Evolutionary conservation across 202 grass and related monocot species (phyloP).

Genomic region (Cymbopogon flexuosus): DNA sequence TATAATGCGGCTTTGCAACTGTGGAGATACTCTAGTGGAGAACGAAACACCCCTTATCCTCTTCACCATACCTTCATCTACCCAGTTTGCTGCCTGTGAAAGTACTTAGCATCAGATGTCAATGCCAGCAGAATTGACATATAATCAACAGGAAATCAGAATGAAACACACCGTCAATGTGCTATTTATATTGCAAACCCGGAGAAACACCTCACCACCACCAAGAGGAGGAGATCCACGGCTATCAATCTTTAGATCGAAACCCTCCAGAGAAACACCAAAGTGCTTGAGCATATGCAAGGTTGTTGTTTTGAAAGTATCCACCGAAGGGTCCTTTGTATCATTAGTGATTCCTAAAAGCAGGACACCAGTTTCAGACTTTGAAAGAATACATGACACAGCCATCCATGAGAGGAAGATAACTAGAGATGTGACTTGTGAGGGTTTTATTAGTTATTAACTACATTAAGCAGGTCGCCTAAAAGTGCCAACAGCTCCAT

Average conservation of each 20-base stretch:
- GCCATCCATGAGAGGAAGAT: neutral
- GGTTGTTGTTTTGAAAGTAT: conserved; percentile 71
- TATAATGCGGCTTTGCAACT: conserved; percentile 65
- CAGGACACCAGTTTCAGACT: neutral
- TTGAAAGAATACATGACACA: neutral
- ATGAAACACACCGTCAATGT: conserved; percentile 54
- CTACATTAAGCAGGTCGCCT: neutral
- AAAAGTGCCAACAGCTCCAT: neutral
- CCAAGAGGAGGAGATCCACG: conserved; percentile 78
- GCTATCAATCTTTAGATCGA: conserved; percentile 84
- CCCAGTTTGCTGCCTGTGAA: conserved; percentile 64
- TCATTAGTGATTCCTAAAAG: conserved; percentile 91
- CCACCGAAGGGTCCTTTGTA: conserved; percentile 75
- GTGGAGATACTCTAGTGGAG: conserved; percentile 64
- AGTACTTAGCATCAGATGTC: neutral
- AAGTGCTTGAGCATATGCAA: conserved; percentile 91
- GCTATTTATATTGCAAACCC: conserved; percentile 62
- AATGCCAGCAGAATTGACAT: neutral
- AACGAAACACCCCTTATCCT: conserved; percentile 92
- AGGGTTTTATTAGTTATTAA: neutral
- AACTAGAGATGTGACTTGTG: neutral
- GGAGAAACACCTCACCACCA: conserved; percentile 75
- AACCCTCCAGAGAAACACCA: conserved; percentile 76
- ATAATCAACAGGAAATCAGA: neutral
- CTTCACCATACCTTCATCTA: conserved; percentile 94